phyloP scores from a whole-genome alignment of 257 asterid genomes.

The Asclepias syriaca region DNA sequence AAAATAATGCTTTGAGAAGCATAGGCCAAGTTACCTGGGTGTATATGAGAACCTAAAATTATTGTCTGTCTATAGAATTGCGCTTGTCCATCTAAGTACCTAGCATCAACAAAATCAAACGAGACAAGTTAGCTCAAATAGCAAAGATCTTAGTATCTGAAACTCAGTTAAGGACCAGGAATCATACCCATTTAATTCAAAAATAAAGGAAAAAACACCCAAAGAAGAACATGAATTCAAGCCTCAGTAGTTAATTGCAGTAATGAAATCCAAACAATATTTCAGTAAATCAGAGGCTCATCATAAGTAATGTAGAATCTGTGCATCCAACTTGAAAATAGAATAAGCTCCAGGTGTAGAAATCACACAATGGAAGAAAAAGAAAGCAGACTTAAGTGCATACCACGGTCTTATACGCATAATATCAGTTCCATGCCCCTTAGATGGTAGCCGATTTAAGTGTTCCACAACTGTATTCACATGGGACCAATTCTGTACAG shows the following conservation, averaged over 20 bases:
- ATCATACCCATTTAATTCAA: neutral
- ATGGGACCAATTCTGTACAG: constrained; percentile 87
- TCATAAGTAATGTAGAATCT: neutral
- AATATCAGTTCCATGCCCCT: constrained; percentile 87
- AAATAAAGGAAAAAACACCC: neutral
- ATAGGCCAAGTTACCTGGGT: constrained; percentile 57
- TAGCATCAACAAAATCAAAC: constrained; percentile 14
- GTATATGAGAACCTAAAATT: constrained; percentile 70
- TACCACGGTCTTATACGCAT: constrained; percentile 97
- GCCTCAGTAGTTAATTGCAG: neutral
- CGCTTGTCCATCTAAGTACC: constrained; percentile 90
- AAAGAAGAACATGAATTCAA: neutral
- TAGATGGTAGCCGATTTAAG: constrained; percentile 66
- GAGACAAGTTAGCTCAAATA: neutral
- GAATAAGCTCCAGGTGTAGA: neutral
- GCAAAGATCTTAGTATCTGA: neutral
- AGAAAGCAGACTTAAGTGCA: constrained; percentile 20
- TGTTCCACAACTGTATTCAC: constrained; percentile 69
- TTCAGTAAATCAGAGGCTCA: neutral
- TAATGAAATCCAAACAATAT: neutral
- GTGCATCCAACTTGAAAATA: neutral
- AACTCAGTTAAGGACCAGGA: neutral
- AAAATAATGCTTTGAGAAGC: constrained; percentile 3
- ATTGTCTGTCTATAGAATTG: constrained; percentile 84
- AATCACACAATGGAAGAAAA: constrained; percentile 5